These are phyloP conservation scores for Nakazawaea populi DNA, from an alignment of 805 yeast species.

Conservation along the genomic window DNA sequence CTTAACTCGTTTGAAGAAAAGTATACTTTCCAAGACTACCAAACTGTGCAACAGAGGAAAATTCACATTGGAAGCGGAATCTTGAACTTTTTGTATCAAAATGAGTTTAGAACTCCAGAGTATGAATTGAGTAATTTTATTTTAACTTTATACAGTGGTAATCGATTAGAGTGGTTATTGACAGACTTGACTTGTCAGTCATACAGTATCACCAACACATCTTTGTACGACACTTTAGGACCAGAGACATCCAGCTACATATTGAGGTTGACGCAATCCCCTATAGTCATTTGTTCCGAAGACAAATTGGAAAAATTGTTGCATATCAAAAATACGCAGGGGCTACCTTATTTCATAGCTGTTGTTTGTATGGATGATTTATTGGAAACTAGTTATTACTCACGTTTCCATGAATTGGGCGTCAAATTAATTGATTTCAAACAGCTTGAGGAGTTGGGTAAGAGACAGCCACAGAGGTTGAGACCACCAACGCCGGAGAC, in stretches of 20 bases:
- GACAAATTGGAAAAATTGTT: constrained; percentile 43
- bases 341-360: constrained; percentile 31
- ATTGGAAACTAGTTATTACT: constrained; percentile 11
- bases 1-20: neutral
- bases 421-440: constrained; percentile 23
- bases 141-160: constrained; percentile 50
- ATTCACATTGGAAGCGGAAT: constrained; percentile 18
- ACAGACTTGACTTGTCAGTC: constrained; percentile 63
- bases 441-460: constrained; percentile 26
- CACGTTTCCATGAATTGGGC: constrained; percentile 23
- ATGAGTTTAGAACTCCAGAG: constrained; percentile 8
- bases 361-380: constrained; percentile 53
- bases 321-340: constrained; percentile 29
- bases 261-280: constrained; percentile 54
- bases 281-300: constrained; percentile 48
- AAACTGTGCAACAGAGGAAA: constrained; percentile 10
- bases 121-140: constrained; percentile 28
- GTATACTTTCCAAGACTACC: constrained; percentile 1
- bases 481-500: constrained; percentile 47
- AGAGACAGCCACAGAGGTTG: constrained; percentile 22
- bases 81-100: constrained; percentile 16
- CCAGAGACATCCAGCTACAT: constrained; percentile 59
- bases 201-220: constrained; percentile 47
- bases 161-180: constrained; percentile 63
- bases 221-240: constrained; percentile 53